Percentiles rank a stretch among this genome's conserved stretches.
Conservation (phyloP, 1,284 basidiomycete species). For the Entoloma clypeatum region DNA sequence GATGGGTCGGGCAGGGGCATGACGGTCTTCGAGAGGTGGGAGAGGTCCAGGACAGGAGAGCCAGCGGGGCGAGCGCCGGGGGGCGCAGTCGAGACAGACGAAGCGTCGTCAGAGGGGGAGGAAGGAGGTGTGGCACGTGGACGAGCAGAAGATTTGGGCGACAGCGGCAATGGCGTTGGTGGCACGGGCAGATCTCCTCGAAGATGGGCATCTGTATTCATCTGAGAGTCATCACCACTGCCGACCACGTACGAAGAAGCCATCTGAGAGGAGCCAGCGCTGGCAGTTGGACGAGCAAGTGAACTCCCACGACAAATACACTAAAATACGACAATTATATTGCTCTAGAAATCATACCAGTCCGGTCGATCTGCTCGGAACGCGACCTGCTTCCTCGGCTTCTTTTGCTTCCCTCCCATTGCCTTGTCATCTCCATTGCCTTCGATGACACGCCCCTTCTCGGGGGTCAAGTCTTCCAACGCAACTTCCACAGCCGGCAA, state of each 20-base stretch:
- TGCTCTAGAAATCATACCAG: constrained; percentile 37
- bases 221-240: constrained; percentile 18
- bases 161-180: constrained; percentile 31
- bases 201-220: constrained; percentile 18
- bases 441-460: constrained; percentile 3
- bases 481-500: constrained; percentile 25
- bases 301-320: constrained; percentile 6
- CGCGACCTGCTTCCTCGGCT: constrained; percentile 63
- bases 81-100: constrained; percentile 17
- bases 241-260: constrained; percentile 4
- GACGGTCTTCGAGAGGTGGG: constrained; percentile 41
- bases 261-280: constrained; percentile 9
- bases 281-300: too few relatives aligned
- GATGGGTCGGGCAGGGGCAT: constrained; percentile 56
- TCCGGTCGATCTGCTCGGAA: constrained; percentile 69
- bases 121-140: constrained; percentile 33
- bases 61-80: constrained; percentile 21
- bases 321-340: constrained; percentile 4
- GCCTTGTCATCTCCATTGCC: constrained; percentile 12
- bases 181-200: constrained; percentile 27
- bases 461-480: constrained; percentile 17
- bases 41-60: constrained; percentile 47
- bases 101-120: constrained; percentile 21
- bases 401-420: constrained; percentile 36
- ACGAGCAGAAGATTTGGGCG: constrained; percentile 25